Percentiles rank a stretch among this genome's conserved stretches.
Conservation (phyloP, 371 early-diverging fungal species). For the Modicella reniformis region DNA sequence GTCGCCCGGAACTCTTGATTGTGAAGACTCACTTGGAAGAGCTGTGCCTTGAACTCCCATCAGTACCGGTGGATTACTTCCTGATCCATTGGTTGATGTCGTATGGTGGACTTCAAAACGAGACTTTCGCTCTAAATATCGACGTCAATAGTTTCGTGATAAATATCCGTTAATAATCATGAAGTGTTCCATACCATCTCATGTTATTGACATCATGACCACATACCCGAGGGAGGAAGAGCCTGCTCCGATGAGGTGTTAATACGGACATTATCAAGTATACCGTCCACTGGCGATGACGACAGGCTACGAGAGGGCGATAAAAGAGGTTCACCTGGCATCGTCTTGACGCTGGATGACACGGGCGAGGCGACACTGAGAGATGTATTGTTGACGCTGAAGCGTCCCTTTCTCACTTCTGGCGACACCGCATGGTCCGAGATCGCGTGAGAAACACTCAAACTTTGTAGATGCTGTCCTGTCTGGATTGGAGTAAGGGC, state of each 20-base stretch:
- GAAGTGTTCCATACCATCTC: neutral
- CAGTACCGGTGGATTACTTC: slow-evolving; percentile 21
- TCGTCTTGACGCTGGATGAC: slow-evolving; percentile 27
- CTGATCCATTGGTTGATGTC: slow-evolving; percentile 16
- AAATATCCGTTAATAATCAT: neutral
- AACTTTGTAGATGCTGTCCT: slow-evolving; percentile 28
- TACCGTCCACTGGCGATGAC: slow-evolving; percentile 43
- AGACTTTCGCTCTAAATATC: slow-evolving; percentile 41
- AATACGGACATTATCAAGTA: slow-evolving; percentile 37
- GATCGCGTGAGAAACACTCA: slow-evolving; percentile 26
- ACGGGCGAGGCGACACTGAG: slow-evolving; percentile 22
- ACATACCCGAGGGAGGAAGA: slow-evolving; percentile 25
- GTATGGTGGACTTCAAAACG: slow-evolving; percentile 53
- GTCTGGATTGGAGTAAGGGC: slow-evolving; percentile 9
- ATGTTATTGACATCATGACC: too few relatives aligned
- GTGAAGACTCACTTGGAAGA: slow-evolving; percentile 47
- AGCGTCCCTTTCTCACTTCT: slow-evolving; percentile 50
- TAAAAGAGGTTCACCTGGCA: slow-evolving; percentile 20
- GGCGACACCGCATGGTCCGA: slow-evolving; percentile 11
- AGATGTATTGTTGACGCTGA: slow-evolving; percentile 51
- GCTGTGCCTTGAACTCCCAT: slow-evolving; percentile 12
- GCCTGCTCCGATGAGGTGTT: slow-evolving; percentile 12
- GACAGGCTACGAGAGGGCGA: slow-evolving; percentile 43
- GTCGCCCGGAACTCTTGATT: slow-evolving; percentile 30
- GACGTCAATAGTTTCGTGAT: neutral